Conservation (phyloP, 2,329 filamentous ascomycete genomes). For the Drechslerella stenobrocha region DNA sequence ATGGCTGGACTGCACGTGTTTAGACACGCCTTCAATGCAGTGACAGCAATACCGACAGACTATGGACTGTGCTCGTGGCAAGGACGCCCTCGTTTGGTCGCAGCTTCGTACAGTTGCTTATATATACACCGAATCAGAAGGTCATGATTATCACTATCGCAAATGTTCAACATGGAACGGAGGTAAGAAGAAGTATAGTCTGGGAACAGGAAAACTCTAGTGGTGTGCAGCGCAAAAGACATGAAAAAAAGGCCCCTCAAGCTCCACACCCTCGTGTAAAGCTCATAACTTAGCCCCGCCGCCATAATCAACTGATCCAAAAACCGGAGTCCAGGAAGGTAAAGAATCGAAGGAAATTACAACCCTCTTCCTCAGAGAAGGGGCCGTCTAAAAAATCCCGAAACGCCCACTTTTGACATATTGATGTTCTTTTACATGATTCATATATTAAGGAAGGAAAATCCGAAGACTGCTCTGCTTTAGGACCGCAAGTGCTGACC, state of each 20-base stretch:
- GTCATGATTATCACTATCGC: constrained; percentile 20
- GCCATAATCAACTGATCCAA: background rate
- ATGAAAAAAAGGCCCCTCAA: constrained; percentile 1
- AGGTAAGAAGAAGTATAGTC: background rate
- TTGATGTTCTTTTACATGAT: constrained; percentile 38
- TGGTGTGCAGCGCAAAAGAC: background rate
- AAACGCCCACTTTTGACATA: constrained; percentile 42
- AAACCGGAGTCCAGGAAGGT: constrained; percentile 13
- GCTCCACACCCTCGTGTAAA: background rate
- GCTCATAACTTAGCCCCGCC: background rate
- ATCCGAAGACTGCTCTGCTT: background rate
- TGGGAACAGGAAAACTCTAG: background rate
- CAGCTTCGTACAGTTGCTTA: constrained; percentile 17
- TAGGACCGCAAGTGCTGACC: background rate
- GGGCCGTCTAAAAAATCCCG: constrained; percentile 39
- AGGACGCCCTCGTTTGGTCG: background rate
- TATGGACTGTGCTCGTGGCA: too few species aligned
- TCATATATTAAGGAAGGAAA: constrained; percentile 6
- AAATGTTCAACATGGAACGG: constrained; percentile 3
- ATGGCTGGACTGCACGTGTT: too few species aligned
- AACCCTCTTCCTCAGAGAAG: constrained; percentile 14
- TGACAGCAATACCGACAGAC: too few species aligned
- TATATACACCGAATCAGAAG: constrained; percentile 40
- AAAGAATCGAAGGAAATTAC: constrained; percentile 43
- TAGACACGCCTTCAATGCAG: too few species aligned